phyloP scores from a whole-genome alignment of 2,329 filamentous ascomycete genomes.

The Uncinocarpus reesii region DNA sequence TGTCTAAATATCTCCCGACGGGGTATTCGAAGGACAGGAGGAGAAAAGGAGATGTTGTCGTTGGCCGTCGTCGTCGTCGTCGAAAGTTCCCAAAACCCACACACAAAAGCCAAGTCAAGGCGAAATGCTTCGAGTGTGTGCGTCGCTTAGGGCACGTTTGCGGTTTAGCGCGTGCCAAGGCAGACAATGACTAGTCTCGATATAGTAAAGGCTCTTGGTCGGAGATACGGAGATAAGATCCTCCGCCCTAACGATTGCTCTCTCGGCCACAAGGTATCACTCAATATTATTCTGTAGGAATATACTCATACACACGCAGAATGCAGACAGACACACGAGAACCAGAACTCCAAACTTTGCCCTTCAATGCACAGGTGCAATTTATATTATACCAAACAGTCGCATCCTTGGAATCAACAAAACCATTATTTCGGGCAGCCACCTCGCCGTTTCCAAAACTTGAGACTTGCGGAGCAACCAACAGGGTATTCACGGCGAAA shows the following conservation, averaged over 20 bases:
- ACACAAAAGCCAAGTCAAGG: slow-evolving; percentile 3
- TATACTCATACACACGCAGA: not conserved
- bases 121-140: slow-evolving; percentile 24
- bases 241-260: not conserved
- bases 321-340: too few relatives aligned
- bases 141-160: slow-evolving; percentile 34
- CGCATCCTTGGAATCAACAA: too few relatives aligned
- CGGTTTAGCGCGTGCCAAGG: slow-evolving; percentile 25
- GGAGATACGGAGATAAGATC: not conserved
- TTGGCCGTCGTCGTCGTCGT: slow-evolving; percentile 21
- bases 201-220: not conserved
- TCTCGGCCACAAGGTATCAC: not conserved
- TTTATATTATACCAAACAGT: too few relatives aligned
- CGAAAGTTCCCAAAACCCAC: slow-evolving; percentile 13
- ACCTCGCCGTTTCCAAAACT: too few relatives aligned
- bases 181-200: not conserved
- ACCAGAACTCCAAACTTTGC: too few relatives aligned
- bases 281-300: not conserved
- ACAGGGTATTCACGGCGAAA: too few relatives aligned
- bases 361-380: too few relatives aligned
- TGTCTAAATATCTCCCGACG: slow-evolving; percentile 32
- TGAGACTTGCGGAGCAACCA: too few relatives aligned
- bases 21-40: slow-evolving; percentile 15
- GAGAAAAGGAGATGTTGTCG: slow-evolving; percentile 22
- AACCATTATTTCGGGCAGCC: too few relatives aligned